Base-by-base conservation (phyloP, 805 yeast genomes). In the Monosporozyma unispora region DNA sequence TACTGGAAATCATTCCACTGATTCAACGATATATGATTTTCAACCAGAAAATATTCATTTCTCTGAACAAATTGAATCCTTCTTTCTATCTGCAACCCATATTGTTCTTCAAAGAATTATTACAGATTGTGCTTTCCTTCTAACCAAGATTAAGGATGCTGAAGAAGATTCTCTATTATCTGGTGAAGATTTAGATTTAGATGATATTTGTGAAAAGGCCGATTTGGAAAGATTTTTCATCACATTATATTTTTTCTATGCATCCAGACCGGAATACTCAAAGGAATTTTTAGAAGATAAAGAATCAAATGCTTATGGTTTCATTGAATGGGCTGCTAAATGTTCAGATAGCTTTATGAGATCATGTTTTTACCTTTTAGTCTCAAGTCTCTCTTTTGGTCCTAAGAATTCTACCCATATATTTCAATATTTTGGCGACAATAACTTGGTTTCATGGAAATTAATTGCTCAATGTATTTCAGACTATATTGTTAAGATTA, bases 141-240 rank as follows among this genome's bases (percentile, higher is more conserved):
- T 85, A 48, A 82, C 87, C 0, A 78, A 76, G 55, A 72, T 84
- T 42, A 76, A 87, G 54, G 88, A 85, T 57, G 77, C 78, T 10
- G 91, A 85, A 62, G 91, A 84, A 58, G 91, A 85, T 60, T 75
- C 81, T 27, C 60, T 84, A 19, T 63, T 84, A 18, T 80, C 88
- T 0, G 74, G 74, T 18, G 80, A 77, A 49, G 76, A 73, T 37
- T 65, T 81, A 19, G 74, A 79, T 50, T 65, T 83, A 37, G 87
- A 82, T 53, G 80, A 75, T 47, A 73, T 85, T 18, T 75, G 87
- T 1, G 79, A 83, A 23, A 80, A 82, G 57, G 87, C 91, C 0
- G 97, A 93, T 54, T 69, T 93, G 37, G 99, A 93, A 63, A 74
- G 96, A 53, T 87, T 91, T 59, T 90, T 87, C 60, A 61, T 90